Percentiles rank a stretch among this genome's conserved stretches.
Conservation (phyloP, 768 basidiomycete genomes). For the Coprinopsis marcescibilis region DNA sequence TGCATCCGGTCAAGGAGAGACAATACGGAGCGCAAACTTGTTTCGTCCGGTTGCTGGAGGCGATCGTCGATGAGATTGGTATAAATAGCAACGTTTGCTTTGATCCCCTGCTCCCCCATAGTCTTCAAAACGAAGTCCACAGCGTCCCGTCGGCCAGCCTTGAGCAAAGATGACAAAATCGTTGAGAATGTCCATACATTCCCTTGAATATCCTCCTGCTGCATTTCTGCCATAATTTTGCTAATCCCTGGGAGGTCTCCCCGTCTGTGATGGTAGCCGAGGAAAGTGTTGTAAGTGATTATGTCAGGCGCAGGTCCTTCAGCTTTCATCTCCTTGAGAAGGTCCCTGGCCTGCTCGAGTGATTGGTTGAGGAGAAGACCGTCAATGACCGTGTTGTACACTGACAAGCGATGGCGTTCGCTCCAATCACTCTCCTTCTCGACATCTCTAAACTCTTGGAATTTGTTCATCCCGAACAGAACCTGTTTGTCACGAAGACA, state of each 20-base stretch:
- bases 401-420: slow-evolving; percentile 27
- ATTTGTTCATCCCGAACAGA: slow-evolving; percentile 45
- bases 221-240: slow-evolving; percentile 51
- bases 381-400: slow-evolving; percentile 74
- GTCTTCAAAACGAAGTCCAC: slow-evolving; percentile 55
- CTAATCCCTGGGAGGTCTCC: slow-evolving; percentile 61
- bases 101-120: slow-evolving; percentile 72
- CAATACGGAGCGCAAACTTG: slow-evolving; percentile 56
- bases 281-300: slow-evolving; percentile 75
- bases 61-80: slow-evolving; percentile 76
- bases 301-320: slow-evolving; percentile 63
- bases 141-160: slow-evolving; percentile 62
- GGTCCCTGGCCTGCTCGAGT: slow-evolving; percentile 31
- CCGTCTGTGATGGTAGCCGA: slow-evolving; percentile 59
- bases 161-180: slow-evolving; percentile 72
- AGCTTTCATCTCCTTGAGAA: slow-evolving; percentile 39
- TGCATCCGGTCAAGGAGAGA: slow-evolving; percentile 78
- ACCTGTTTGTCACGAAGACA: slow-evolving; percentile 47
- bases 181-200: slow-evolving; percentile 88
- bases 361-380: slow-evolving; percentile 49
- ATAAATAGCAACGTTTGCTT: slow-evolving; percentile 72
- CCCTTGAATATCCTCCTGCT: slow-evolving; percentile 47
- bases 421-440: slow-evolving; percentile 16
- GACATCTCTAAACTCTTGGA: slow-evolving; percentile 45
- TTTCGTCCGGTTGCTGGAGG: slow-evolving; percentile 48